Evolutionary conservation across 805 yeast species (phyloP), one percentile per base, ranked within the genome.

Genomic region (Hagleromyces aurorensis): DNA sequence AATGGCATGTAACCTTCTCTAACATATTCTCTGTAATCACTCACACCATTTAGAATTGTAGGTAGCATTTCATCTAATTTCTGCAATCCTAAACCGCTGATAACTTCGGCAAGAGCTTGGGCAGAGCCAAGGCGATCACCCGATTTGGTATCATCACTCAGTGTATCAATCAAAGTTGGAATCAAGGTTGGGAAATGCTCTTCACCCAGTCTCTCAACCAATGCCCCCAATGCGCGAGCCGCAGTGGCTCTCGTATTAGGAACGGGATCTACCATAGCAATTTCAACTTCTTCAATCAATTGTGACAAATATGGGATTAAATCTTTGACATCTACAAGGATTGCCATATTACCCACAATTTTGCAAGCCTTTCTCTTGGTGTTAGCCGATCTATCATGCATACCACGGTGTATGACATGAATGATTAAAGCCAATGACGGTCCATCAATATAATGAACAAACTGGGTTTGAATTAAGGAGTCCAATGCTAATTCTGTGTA

Each of bases 341-440:
- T 85, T 2, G 97, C 86, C 97, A 91, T 91, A 52, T 91, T 91
- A 40, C 99, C 99, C 17, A 91, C 96, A 65, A 91, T 89, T 59
- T 91, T 96, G 57, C 97, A 87, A 0, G 97, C 89, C 56, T 85
- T 85, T 55, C 82, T 75, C 64, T 89, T 91, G 4, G 91, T 83
- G 23, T 76, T 67, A 0, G 97, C 96, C n/a, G 94, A 81, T 49
- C 98, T 68, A 44, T 89, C 97, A 30, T 72, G 75, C 82, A 91
- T 76, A 62, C 97, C 99, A 57, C 98, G 75, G 53, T 85, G 91
- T 27, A 91, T 79, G 30, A 91, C 96, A 52, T 87, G 96, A 38
- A 87, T 84, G 33, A 91, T 85, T 46, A 91, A 69, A 0, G 99
- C 98, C 48, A 91, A 67, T 1, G 97, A 89, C 3, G 99, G 97